A percentile compares a stretch with the other conserved stretches of the same genome.
These are phyloP conservation scores for Leishmania tarentolae DNA, from an alignment of 208 protist genomes.

Conservation along the genomic window DNA sequence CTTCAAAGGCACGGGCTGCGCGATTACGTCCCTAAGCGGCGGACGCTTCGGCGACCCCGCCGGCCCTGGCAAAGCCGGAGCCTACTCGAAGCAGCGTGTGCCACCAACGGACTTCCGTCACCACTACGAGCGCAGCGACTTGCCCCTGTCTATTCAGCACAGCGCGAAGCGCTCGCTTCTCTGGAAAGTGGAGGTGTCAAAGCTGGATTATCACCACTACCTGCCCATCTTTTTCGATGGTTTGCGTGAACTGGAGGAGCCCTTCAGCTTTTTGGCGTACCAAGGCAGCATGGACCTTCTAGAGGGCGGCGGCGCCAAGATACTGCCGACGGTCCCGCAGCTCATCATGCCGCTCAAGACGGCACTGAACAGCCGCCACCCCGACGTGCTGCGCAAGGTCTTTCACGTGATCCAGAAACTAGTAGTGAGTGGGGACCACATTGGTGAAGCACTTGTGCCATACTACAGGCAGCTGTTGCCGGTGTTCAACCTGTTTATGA, in stretches of 20 bases:
- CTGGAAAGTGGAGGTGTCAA: constrained; percentile 97
- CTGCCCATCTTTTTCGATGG: constrained; percentile 99
- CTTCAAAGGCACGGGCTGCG: constrained; percentile 59
- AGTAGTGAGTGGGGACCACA: constrained; percentile 93
- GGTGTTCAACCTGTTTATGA: constrained; percentile 98
- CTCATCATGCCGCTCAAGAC: constrained; percentile 99
- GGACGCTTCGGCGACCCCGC: constrained; percentile 77
- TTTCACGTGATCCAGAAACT: constrained; percentile 97
- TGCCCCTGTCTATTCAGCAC: constrained; percentile 97
- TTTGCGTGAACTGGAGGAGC: constrained; percentile 96
- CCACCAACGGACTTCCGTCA: constrained; percentile 95
- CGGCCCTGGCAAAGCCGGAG: constrained; percentile 75
- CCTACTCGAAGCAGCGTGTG: constrained; percentile 72
- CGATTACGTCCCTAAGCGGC: constrained; percentile 45
- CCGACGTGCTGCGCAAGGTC: constrained; percentile 94
- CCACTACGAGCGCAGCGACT: constrained; percentile 98
- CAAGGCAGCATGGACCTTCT: constrained; percentile 96
- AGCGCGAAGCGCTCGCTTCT: constrained; percentile 90
- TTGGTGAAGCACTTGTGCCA: constrained; percentile 97
- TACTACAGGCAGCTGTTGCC: constrained; percentile 99
- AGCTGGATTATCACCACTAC: constrained; percentile 99
- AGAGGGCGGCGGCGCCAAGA: constrained; percentile 93
- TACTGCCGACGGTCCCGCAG: constrained; percentile 98
- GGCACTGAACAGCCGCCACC: constrained; percentile 97
- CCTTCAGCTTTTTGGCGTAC: constrained; percentile 95